A percentile compares a stretch with the other conserved stretches of the same genome.
phyloP scores from a whole-genome alignment of 2,329 filamentous ascomycete species.

The Beauveria scarabaeidicola region DNA sequence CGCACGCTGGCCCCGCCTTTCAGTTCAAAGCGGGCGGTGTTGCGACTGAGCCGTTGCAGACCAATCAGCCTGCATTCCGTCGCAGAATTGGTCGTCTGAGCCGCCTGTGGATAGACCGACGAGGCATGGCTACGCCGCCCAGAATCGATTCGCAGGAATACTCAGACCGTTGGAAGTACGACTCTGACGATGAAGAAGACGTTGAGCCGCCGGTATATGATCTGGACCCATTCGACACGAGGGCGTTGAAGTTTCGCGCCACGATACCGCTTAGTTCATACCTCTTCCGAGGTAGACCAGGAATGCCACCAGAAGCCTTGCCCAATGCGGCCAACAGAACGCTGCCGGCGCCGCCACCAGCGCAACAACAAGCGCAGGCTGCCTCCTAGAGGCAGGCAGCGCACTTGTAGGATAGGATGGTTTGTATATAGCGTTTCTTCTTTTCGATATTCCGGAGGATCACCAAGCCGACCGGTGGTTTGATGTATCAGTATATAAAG shows the following conservation, averaged over 20 bases:
- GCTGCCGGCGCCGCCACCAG: constrained; percentile 14
- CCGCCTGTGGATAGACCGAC: constrained; percentile 80
- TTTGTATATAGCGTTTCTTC: constrained; percentile 8
- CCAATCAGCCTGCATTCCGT: constrained; percentile 59
- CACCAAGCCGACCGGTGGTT: background rate
- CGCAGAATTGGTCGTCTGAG: constrained; percentile 78
- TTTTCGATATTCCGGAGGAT: constrained; percentile 1
- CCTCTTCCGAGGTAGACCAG: constrained; percentile 31
- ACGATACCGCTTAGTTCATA: constrained; percentile 43
- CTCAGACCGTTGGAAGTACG: constrained; percentile 74
- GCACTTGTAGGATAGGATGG: constrained; percentile 12
- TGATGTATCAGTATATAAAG: constrained; percentile 9
- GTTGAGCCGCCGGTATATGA: constrained; percentile 61
- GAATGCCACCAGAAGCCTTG: constrained; percentile 19
- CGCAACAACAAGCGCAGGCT: constrained; percentile 15
- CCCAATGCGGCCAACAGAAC: constrained; percentile 14
- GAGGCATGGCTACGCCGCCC: constrained; percentile 49
- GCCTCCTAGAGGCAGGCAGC: constrained; percentile 9
- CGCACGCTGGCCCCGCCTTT: constrained; percentile 28
- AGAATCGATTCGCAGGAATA: constrained; percentile 36
- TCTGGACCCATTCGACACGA: constrained; percentile 61
- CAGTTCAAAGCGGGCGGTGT: constrained; percentile 37
- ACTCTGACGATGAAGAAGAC: constrained; percentile 78
- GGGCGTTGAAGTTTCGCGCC: constrained; percentile 52
- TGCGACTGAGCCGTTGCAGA: constrained; percentile 29